Percentiles rank a stretch among this genome's conserved stretches.
phyloP scores from a whole-genome alignment of 2,329 filamentous ascomycete genomes.

The Ceratocystis destructans region DNA sequence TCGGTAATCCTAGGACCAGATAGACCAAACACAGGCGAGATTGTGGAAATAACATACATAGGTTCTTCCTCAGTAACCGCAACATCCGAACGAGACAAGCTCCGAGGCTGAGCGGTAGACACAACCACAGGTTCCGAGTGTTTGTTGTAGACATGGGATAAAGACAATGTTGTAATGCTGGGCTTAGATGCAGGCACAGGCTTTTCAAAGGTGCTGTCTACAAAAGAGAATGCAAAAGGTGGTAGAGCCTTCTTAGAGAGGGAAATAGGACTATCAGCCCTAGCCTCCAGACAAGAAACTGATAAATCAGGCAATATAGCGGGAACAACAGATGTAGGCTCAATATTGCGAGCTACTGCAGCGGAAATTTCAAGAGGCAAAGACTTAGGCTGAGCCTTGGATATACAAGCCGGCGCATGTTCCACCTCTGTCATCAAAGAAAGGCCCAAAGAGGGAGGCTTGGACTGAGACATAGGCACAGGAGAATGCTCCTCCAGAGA shows the following conservation, averaged over 20 bases:
- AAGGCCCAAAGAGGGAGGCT: constrained; percentile 24
- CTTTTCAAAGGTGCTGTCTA: not conserved
- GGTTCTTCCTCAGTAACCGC: constrained; percentile 21
- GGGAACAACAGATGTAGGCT: constrained; percentile 21
- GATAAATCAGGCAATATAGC: constrained; percentile 1
- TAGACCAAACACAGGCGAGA: constrained; percentile 9
- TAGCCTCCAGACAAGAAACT: not conserved
- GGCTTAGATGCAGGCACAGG: not conserved
- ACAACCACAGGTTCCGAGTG: constrained; percentile 9
- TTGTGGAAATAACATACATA: constrained; percentile 19
- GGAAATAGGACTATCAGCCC: not conserved
- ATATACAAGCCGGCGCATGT: not conserved
- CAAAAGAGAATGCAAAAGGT: not conserved
- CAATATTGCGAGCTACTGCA: constrained; percentile 26
- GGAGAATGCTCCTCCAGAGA: constrained; percentile 15
- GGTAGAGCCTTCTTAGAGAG: not conserved
- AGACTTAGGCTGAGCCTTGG: not conserved
- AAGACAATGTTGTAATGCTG: not conserved
- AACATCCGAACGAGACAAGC: constrained; percentile 20
- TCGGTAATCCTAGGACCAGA: constrained; percentile 12
- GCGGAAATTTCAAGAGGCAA: constrained; percentile 5
- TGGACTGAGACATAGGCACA: constrained; percentile 25
- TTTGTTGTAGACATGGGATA: not conserved
- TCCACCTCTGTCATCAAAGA: constrained; percentile 19
- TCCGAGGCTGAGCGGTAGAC: constrained; percentile 12